Evolutionary conservation across 169 alveolate genomes (phyloP).

Genomic region (Cryptosporidium xiaoi): DNA sequence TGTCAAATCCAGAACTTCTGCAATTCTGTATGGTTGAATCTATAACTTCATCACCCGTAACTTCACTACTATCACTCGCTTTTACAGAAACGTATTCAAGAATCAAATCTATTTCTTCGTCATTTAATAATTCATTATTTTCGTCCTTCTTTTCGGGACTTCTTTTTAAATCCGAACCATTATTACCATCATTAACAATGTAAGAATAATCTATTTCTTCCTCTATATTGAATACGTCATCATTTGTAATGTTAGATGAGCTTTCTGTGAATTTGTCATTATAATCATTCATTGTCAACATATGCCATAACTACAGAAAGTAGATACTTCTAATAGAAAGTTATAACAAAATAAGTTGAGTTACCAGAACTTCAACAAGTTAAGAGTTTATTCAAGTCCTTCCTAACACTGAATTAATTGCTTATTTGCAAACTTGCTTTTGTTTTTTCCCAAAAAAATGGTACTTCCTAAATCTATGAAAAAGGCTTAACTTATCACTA

Average conservation of each 20-base stretch:
- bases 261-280: slow-evolving; percentile 12
- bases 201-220: slow-evolving; percentile 22
- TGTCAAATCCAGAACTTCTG: slow-evolving; percentile 41
- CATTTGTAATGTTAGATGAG: slow-evolving; percentile 42
- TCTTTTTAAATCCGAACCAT: neutral
- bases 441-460: no score
- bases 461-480: no score
- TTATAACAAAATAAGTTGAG: no score
- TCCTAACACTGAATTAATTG: no score
- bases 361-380: no score
- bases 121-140: slow-evolving; percentile 12
- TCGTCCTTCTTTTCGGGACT: neutral
- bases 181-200: neutral
- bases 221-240: slow-evolving; percentile 44
- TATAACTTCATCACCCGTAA: slow-evolving; percentile 31
- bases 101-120: slow-evolving; percentile 34
- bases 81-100: slow-evolving; percentile 49
- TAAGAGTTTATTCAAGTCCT: no score
- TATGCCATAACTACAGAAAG: neutral
- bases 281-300: neutral
- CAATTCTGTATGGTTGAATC: slow-evolving; percentile 50
- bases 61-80: slow-evolving; percentile 29
- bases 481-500: no score
- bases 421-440: no score
- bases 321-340: no score